Evolutionary conservation across 2,329 filamentous ascomycete species (phyloP).

Genomic region (Apiospora phragmitis): DNA sequence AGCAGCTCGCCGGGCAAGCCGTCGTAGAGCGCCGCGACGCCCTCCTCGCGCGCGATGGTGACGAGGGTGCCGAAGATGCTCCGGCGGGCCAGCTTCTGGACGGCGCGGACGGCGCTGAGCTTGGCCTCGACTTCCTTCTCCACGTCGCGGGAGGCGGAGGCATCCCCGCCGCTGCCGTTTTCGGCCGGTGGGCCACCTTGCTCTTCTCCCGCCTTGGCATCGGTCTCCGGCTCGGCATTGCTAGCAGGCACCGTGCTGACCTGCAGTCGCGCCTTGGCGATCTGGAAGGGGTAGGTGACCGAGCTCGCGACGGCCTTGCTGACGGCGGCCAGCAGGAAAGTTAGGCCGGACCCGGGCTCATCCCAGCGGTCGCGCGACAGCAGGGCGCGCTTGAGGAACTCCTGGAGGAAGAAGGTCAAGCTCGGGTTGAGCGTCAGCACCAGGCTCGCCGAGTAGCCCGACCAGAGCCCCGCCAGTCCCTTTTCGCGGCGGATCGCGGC

Average conservation of each 20-base stretch:
- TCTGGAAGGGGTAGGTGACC: constrained; percentile 82
- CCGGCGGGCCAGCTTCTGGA: constrained; percentile 32
- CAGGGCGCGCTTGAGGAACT: constrained; percentile 63
- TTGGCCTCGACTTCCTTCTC: constrained; percentile 32
- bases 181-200: constrained; percentile 16
- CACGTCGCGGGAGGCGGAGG: constrained; percentile 18
- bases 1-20: constrained; percentile 75
- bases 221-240: constrained; percentile 22
- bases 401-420: constrained; percentile 82
- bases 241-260: constrained; percentile 21
- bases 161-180: constrained; percentile 17
- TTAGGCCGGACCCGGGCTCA: constrained; percentile 29
- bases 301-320: constrained; percentile 78
- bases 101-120: constrained; percentile 25
- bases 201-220: constrained; percentile 15
- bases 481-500: constrained; percentile 66
- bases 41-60: constrained; percentile 62
- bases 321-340: constrained; percentile 63
- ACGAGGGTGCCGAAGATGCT: constrained; percentile 66
- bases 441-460: constrained; percentile 79
- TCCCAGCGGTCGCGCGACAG: constrained; percentile 47
- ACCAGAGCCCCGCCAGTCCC: constrained; percentile 78
- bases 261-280: constrained; percentile 80
- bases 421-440: constrained; percentile 83
- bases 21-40: constrained; percentile 69